These are phyloP conservation scores for Arctium lappa DNA, from an alignment of 129 eudicot species.

Conservation along the genomic window DNA sequence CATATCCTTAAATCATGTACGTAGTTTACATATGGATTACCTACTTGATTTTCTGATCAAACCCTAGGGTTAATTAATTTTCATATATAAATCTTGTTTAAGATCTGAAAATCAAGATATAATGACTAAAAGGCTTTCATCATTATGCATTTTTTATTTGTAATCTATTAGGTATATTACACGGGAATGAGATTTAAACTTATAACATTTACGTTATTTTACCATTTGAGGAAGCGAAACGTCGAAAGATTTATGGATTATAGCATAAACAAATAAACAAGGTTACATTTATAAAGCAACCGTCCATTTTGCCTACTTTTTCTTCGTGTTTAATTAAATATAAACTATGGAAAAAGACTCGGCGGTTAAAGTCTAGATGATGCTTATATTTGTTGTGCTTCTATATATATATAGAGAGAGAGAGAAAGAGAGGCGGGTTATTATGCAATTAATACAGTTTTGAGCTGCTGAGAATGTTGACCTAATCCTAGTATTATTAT, in stretches of 20 bases:
- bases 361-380: background rate
- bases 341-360: background rate
- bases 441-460: too few species aligned
- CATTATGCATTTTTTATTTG: background rate
- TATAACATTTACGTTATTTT: background rate
- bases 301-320: too few species aligned
- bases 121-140: background rate
- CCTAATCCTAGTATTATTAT: background rate
- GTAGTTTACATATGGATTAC: slow-evolving; percentile 17
- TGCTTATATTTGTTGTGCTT: background rate
- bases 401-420: too few species aligned
- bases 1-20: slow-evolving; percentile 30
- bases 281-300: too few species aligned
- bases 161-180: background rate
- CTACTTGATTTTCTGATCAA: background rate
- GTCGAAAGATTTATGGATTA: too few species aligned
- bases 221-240: background rate
- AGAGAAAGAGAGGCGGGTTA: too few species aligned
- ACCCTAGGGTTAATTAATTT: background rate
- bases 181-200: background rate
- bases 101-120: background rate
- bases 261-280: background rate
- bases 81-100: background rate
- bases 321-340: too few species aligned
- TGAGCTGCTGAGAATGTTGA: background rate